Evolutionary conservation across 1,284 basidiomycete genomes (phyloP).

Genomic region (Microbotryum silenes-acaulis): DNA sequence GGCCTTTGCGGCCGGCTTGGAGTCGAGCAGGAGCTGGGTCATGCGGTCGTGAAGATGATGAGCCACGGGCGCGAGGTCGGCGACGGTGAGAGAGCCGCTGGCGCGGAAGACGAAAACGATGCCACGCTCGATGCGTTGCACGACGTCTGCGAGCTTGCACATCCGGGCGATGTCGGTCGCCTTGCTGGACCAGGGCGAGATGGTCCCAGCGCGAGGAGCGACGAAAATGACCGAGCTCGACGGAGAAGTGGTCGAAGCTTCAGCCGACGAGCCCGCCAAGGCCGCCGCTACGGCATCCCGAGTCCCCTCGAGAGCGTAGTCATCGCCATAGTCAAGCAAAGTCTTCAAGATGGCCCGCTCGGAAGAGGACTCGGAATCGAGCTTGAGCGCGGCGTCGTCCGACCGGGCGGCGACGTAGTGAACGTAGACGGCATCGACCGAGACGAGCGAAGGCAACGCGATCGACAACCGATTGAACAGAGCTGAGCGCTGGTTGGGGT

Average conservation of each 20-base stretch:
- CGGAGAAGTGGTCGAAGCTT: neutral
- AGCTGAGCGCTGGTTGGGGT: constrained; percentile 55
- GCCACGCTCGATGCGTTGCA: constrained; percentile 80
- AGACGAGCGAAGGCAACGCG: constrained; percentile 50
- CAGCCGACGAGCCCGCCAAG: constrained; percentile 10
- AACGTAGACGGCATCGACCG: constrained; percentile 75
- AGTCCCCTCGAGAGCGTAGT: constrained; percentile 52
- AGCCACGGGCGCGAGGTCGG: constrained; percentile 45
- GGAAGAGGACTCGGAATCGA: constrained; percentile 47
- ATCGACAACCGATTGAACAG: constrained; percentile 60
- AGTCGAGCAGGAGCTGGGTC: constrained; percentile 70
- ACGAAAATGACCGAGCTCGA: constrained; percentile 52
- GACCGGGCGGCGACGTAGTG: constrained; percentile 70
- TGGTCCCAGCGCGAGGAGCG: constrained; percentile 59
- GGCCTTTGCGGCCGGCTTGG: constrained; percentile 52
- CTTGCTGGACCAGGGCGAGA: constrained; percentile 95
- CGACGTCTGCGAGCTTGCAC: constrained; percentile 63
- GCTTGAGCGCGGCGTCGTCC: constrained; percentile 47
- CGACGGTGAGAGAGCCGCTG: constrained; percentile 37
- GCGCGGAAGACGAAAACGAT: constrained; percentile 63
- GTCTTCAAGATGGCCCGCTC: constrained; percentile 57
- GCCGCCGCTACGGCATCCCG: constrained; percentile 41
- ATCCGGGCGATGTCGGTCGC: constrained; percentile 89
- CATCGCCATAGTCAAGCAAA: constrained; percentile 82
- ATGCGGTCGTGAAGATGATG: constrained; percentile 85